Base-by-base conservation (phyloP, 805 yeast genomes). In the Metschnikowia aberdeeniae region DNA sequence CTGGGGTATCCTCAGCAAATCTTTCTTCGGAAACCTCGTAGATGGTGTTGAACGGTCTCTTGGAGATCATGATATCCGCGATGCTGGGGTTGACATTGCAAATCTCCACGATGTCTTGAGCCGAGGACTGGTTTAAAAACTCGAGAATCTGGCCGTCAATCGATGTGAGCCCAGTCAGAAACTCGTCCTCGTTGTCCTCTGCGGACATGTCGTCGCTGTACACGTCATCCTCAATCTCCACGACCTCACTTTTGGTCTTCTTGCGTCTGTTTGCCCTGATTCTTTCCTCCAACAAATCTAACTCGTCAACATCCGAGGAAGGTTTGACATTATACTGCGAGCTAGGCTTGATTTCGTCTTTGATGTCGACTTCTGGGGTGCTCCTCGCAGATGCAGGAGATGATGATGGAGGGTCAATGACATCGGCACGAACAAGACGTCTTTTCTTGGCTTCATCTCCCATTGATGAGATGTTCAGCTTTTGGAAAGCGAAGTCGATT, bases 121-220 rank as follows among this genome's bases (percentile, higher is more conserved):
- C 72, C 12, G 86, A 78, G 1, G 95, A 92, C 10, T 80, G 77
- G 63, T 93, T 93, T 51, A 92, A 72, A 55, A 93, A 89, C 36
- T 81, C 78, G 38, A 90, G 66, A 22, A 89, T 78, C 47, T 87
- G 81, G 12, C 72, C 72, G 56, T 84, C 90, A 51, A 84, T 81
- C 4, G 71, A 57, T 3, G 76, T 71, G 28, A 68, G 50, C 0
- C 76, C 75, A 35, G 37, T 34, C 42, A 67, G 71, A 3, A 30
- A 32, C 10, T 51, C 59, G 26, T 57, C 62, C 27, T 58, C 65
- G 37, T 66, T 69, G 8, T 67, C 76, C 40, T 72, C 79, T 31
- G 69, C 77, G 14, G 79, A 80, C 56, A 72, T 62, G 14, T 72
- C 80, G 45, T 69, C 75, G 49, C 78, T 81, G 33, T 63, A 64